Evolutionary conservation across 805 yeast species (phyloP), one percentile per base, ranked within the genome.

Genomic region (Scheffersomyces lignosus): DNA sequence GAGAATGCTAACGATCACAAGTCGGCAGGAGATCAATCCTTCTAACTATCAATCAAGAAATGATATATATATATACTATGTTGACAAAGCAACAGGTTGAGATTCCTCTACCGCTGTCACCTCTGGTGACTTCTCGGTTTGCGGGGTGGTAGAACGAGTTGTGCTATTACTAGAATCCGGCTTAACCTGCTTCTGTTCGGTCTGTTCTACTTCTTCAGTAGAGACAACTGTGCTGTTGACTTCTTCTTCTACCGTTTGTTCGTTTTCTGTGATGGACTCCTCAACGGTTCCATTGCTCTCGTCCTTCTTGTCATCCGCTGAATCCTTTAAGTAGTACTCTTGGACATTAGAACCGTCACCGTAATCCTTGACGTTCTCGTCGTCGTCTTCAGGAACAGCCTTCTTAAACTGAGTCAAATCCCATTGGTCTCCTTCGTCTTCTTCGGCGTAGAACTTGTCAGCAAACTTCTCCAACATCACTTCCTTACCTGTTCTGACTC

Each of bases 401-500:
- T 70, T 67, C 56, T 77, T 75, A 62, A 78, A 78, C 51, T 70
- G 72, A 17, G 80, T 65, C 64, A 78, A 74, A 54, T 81, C 87
- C 64, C 74, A 71, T 43, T 67, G 77, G 33, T 72, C 78, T 18
- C 55, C 61, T 15, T 54, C 53, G n/a, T 64, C 67, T 37, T 73
- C 77, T 48, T 78, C 83, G 35, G 68, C 56, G 55, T 71, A 75
- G 58, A 64, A 76, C 51, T 75, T 77, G 56, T 77, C 78, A 33
- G 75, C 62, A 58, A 72, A 80, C 60, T 78, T 75, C 62, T 77
- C 76, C 61, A 77, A 66, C 33, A 86, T 73, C 34, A 83, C 65
- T 60, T 86, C 90, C 58, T 75, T 78, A 48, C 95, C 95, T 5
- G 83, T 75, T 32, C 77, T 63, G 22, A 59, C 73, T 51, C 69